phyloP scores from a whole-genome alignment of 2,329 filamentous ascomycete species.

The Alternaria hordeiaustralica region DNA sequence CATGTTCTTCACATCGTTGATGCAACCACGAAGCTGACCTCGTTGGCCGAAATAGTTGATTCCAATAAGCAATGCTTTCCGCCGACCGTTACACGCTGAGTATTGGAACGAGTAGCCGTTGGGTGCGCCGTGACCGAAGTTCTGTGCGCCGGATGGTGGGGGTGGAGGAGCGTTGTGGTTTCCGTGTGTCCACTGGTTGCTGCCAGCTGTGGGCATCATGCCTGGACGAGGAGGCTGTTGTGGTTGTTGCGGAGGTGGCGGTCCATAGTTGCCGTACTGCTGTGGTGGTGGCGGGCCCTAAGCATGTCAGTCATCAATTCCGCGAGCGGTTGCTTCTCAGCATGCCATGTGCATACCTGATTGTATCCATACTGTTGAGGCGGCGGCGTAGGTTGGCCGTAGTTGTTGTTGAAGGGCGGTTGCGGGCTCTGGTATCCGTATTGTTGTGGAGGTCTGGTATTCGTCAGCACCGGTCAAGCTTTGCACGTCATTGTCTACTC shows the following conservation, averaged over 20 bases:
- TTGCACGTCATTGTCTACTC: constrained; percentile 16
- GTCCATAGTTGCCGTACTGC: constrained; percentile 17
- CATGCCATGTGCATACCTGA: constrained; percentile 38
- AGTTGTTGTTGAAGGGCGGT: constrained; percentile 50
- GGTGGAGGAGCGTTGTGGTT: constrained; percentile 67
- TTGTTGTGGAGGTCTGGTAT: constrained; percentile 38
- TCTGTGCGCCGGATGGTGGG: constrained; percentile 65
- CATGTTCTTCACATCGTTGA: constrained; percentile 98
- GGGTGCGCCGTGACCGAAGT: constrained; percentile 73
- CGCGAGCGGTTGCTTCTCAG: not conserved
- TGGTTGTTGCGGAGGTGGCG: constrained; percentile 32
- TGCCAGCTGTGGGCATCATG: constrained; percentile 59
- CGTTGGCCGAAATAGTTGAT: constrained; percentile 97
- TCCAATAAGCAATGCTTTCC: constrained; percentile 89
- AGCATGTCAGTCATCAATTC: not conserved
- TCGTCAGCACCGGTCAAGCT: constrained; percentile 21
- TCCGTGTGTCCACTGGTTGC: constrained; percentile 55
- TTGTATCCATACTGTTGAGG: constrained; percentile 54
- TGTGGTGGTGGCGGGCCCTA: constrained; percentile 17
- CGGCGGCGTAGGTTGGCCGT: constrained; percentile 48
- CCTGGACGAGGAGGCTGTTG: constrained; percentile 48
- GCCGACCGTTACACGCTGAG: constrained; percentile 84
- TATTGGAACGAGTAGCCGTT: constrained; percentile 85
- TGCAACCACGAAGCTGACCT: constrained; percentile 88
- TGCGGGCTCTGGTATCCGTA: constrained; percentile 48